Conservation (phyloP, 805 yeast species). For the Spathaspora arborariae region DNA sequence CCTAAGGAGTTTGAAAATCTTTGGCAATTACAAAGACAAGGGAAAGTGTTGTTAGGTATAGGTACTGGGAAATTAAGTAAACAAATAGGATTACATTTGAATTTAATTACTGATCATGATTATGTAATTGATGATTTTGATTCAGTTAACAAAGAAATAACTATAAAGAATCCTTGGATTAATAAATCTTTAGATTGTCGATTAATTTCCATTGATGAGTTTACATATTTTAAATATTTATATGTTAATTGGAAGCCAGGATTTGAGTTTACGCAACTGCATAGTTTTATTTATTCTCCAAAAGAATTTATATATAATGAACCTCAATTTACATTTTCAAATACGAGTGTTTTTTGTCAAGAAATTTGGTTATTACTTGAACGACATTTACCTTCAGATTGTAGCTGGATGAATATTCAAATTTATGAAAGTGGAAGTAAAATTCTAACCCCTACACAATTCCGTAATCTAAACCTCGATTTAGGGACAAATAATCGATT, state of each 20-base stretch:
- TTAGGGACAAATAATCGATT: constrained; percentile 36
- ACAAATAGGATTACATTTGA: constrained; percentile 27
- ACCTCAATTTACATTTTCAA: constrained; percentile 45
- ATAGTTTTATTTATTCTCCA: constrained; percentile 18
- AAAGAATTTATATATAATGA: constrained; percentile 19
- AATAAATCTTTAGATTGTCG: constrained; percentile 12
- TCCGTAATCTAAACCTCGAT: constrained; percentile 12
- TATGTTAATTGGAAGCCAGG: constrained; percentile 67
- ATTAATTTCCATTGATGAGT: constrained; percentile 16
- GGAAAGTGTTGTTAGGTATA: constrained; percentile 50
- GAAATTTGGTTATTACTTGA: constrained; percentile 50
- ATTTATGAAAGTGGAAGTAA: constrained; percentile 23
- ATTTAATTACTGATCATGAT: constrained; percentile 62
- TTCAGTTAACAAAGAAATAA: neutral
- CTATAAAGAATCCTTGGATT: constrained; percentile 37
- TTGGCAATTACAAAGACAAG: constrained; percentile 24
- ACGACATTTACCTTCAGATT: constrained; percentile 33
- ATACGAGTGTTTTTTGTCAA: constrained; percentile 19
- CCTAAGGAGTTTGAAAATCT: constrained; percentile 19
- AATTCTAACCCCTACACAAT: constrained; percentile 24
- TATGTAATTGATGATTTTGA: constrained; percentile 46
- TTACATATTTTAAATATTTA: constrained; percentile 41
- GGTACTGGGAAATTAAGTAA: constrained; percentile 58
- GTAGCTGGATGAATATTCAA: constrained; percentile 9
- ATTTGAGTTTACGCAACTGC: constrained; percentile 14